Percentiles rank a stretch among this genome's conserved stretches.
Conservation (phyloP, 2,329 filamentous ascomycete species). For the Aspergillus clavatus region DNA sequence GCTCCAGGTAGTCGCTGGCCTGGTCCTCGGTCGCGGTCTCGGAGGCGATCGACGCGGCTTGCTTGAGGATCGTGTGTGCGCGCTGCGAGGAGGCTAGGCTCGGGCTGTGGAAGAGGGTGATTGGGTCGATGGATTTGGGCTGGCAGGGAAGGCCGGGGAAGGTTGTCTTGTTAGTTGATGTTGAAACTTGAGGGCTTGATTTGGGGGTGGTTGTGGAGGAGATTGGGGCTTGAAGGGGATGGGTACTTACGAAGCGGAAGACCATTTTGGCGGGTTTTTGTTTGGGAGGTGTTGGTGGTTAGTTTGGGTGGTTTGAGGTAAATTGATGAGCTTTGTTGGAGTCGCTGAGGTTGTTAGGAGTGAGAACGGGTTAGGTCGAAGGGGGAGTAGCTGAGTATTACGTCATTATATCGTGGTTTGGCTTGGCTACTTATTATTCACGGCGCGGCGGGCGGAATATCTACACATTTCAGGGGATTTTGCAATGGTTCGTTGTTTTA, state of each 20-base stretch:
- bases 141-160: no score
- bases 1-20: constrained; percentile 59
- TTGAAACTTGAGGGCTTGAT: background rate
- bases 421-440: no score
- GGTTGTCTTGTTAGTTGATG: background rate
- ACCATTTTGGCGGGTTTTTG: constrained; percentile 14
- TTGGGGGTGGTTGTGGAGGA: constrained; percentile 1
- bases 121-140: constrained; percentile 79
- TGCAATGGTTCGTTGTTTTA: no score
- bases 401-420: no score
- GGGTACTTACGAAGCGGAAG: constrained; percentile 20
- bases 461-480: no score
- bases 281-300: background rate
- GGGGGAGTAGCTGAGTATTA: background rate
- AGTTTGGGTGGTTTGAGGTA: background rate
- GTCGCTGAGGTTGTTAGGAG: no score
- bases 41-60: constrained; percentile 65
- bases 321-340: background rate
- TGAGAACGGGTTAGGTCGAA: no score
- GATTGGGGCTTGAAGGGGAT: background rate
- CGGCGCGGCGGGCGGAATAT: no score
- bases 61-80: constrained; percentile 72
- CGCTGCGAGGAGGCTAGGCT: constrained; percentile 66
- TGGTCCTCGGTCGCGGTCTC: constrained; percentile 69
- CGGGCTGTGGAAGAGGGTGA: constrained; percentile 94